phyloP scores from a whole-genome alignment of 78 protist genomes.

The Trichosphaerium sp. region DNA sequence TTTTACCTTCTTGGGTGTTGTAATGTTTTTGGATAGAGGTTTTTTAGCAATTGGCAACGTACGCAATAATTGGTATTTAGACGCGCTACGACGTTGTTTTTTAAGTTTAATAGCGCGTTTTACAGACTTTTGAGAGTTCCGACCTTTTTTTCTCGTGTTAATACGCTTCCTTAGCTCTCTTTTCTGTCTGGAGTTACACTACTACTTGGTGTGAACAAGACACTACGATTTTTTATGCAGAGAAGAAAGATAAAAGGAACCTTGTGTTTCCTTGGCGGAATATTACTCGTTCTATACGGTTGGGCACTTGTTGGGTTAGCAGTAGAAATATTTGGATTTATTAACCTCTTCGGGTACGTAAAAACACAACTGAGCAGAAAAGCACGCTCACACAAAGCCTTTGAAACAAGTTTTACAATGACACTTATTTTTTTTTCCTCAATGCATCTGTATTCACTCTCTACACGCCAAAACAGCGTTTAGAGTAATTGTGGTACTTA shows the following conservation, averaged over 20 bases:
- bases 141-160: not conserved
- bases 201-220: constrained; percentile 36
- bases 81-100: too few species aligned
- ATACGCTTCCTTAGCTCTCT: constrained; percentile 21
- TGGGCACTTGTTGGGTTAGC: constrained; percentile 39
- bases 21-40: constrained; percentile 60
- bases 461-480: not conserved
- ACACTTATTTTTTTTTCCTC: not conserved
- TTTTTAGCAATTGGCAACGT: constrained; percentile 67
- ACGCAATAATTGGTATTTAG: not conserved
- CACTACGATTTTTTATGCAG: constrained; percentile 49
- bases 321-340: constrained; percentile 52
- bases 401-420: too few species aligned
- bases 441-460: not conserved
- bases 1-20: constrained; percentile 48
- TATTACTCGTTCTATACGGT: constrained; percentile 28
- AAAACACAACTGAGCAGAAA: too few species aligned
- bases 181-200: constrained; percentile 52
- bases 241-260: constrained; percentile 47
- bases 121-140: too few species aligned
- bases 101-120: too few species aligned
- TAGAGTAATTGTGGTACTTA: too few species aligned
- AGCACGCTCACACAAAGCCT: too few species aligned
- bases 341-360: constrained; percentile 67
- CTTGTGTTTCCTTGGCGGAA: constrained; percentile 55